These are phyloP conservation scores for Guyanaporus albipodus DNA, from an alignment of 768 basidiomycete genomes.

Conservation along the genomic window DNA sequence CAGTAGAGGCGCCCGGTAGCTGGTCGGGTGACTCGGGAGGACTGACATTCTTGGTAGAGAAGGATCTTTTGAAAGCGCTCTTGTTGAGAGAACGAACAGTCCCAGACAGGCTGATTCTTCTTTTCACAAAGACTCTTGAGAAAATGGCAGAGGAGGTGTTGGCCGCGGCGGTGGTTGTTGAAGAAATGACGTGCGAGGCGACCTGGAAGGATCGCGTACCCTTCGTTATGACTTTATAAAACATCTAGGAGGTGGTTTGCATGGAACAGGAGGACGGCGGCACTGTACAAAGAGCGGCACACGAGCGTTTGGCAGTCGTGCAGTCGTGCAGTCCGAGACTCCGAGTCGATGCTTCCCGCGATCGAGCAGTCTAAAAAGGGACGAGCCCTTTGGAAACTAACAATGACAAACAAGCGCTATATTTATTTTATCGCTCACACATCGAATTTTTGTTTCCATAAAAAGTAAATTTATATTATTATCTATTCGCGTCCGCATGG, in stretches of 20 bases:
- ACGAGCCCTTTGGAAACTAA: conserved; percentile 22
- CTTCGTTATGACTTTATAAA: conserved; percentile 34
- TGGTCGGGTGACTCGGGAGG: conserved; percentile 44
- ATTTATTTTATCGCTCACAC: too few relatives aligned
- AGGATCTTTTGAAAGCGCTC: conserved; percentile 23
- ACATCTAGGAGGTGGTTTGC: conserved; percentile 20
- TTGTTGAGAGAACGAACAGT: conserved; percentile 29
- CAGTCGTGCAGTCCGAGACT: conserved; percentile 5
- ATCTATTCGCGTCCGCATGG: too few relatives aligned
- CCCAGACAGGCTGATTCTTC: conserved; percentile 29
- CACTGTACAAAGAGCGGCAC: conserved; percentile 4
- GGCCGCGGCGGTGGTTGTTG: conserved; percentile 27
- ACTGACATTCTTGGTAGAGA: conserved; percentile 22
- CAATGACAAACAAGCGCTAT: conserved; percentile 16
- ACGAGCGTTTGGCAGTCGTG: conserved; percentile 1
- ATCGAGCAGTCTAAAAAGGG: conserved; percentile 11
- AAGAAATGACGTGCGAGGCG: conserved; percentile 40
- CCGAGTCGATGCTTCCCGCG: conserved; percentile 4
- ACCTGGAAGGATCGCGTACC: conserved; percentile 53
- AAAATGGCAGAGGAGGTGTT: conserved; percentile 32
- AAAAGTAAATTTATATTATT: too few relatives aligned
- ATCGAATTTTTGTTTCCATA: too few relatives aligned
- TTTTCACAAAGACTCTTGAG: conserved; percentile 31
- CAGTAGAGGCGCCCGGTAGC: conserved; percentile 33
- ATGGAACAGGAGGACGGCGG: conserved; percentile 14